Conservation (phyloP, 148 eudicot species). For the Salicornia ramosissima region DNA sequence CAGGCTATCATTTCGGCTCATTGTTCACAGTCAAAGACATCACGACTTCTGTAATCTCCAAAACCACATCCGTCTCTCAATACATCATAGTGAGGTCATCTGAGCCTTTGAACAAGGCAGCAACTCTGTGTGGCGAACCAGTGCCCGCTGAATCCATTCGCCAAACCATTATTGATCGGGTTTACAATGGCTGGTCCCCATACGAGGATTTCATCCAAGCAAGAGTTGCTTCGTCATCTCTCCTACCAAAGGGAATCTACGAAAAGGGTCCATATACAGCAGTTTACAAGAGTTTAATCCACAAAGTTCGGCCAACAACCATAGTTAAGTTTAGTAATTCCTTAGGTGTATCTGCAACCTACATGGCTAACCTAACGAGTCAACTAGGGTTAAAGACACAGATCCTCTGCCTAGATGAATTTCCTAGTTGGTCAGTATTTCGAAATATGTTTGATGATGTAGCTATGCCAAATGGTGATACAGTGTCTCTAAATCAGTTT, state of each 20-base stretch:
- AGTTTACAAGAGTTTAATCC: slow-evolving; percentile 11
- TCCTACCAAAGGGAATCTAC: not conserved
- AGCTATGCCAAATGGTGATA: slow-evolving; percentile 17
- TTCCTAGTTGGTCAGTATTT: too few relatives aligned
- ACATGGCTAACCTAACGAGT: slow-evolving; percentile 20
- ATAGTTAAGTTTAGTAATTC: slow-evolving; percentile 14
- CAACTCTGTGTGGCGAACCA: slow-evolving; percentile 17
- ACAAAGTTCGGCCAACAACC: slow-evolving; percentile 17
- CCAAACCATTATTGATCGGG: slow-evolving; percentile 13
- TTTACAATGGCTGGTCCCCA: slow-evolving; percentile 23
- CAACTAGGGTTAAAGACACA: slow-evolving; percentile 18
- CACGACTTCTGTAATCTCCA: slow-evolving; percentile 11
- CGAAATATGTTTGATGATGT: slow-evolving; percentile 8
- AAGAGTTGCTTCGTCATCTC: not conserved
- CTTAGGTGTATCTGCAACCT: slow-evolving; percentile 16
- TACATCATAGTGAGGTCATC: not conserved
- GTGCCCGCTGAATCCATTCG: slow-evolving; percentile 15
- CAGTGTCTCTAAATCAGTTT: slow-evolving; percentile 10
- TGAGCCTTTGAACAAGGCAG: not conserved
- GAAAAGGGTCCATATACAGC: not conserved
- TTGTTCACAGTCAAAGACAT: slow-evolving; percentile 9
- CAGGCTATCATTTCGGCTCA: slow-evolving; percentile 16
- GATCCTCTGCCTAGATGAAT: slow-evolving; percentile 17
- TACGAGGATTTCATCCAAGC: slow-evolving; percentile 6
- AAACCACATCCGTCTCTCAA: not conserved